Base-by-base conservation (phyloP, 2,329 filamentous ascomycete species). In the Alternaria rosae region DNA sequence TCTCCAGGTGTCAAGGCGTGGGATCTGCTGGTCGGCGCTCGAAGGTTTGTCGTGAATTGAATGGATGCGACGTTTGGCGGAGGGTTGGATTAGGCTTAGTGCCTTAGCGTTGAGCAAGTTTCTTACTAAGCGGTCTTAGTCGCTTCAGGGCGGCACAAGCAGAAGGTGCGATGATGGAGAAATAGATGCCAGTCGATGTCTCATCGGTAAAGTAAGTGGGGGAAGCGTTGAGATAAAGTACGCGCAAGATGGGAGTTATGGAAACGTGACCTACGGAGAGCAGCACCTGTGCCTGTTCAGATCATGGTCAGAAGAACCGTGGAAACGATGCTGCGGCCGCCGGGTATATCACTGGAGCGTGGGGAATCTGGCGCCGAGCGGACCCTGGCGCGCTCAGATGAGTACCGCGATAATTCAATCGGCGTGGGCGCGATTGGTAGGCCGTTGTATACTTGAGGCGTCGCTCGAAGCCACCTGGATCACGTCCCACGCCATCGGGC, bases 41-140 rank as follows among this genome's bases (percentile, higher is more conserved):
- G 53, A 52, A 50, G 54, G 60, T 58, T 55, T 65, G 65, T 68
- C 48, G 65, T 67, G 65, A 62, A 66, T 57, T 65, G 66, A 56
- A 64, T 64, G 67, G 58, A 44, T 61, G 61, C 61, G 64, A 66
- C 52, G 54, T 60, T 61, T 56, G 61, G 56, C 35, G 54, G 47
- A 65, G 57, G 55, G 52, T 58, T 64, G 62, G 59, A 71, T 65
- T 55, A 32, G 62, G 64, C 51, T 66, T 65, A 65, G 64, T 61
- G 65, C 35, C 50, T 60, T 65, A 64, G 65, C 60, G 57, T 61
- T 70, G 67, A 68, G 67, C 67, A 68, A 68, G 67, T 70, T 70
- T 68, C 58, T 64, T 62, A 65, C 57, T 68, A 66, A 64, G 63
- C 17, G 23, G 21, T 25, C n/a, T 60, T 60, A 52, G 64, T 57